These are phyloP conservation scores for Colletotrichum somersetense DNA, from an alignment of 2,329 filamentous ascomycete species.

Conservation along the genomic window DNA sequence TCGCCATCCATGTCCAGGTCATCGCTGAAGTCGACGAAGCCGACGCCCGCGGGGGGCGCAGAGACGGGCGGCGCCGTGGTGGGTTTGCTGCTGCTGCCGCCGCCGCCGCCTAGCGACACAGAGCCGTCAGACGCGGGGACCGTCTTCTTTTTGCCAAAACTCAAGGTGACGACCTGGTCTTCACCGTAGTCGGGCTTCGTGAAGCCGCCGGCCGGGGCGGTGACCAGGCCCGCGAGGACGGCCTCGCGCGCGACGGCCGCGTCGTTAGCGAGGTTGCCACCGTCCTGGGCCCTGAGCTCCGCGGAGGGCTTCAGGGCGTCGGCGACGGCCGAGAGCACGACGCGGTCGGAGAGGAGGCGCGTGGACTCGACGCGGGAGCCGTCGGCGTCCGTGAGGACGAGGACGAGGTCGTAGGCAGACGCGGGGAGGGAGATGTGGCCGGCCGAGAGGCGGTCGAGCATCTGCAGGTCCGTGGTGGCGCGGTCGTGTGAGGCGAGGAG, in stretches of 20 bases:
- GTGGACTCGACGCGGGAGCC: slow-evolving; percentile 73
- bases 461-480: slow-evolving; percentile 87
- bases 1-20: slow-evolving; percentile 69
- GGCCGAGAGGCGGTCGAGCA: slow-evolving; percentile 92
- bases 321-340: slow-evolving; percentile 78
- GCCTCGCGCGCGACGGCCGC: slow-evolving; percentile 77
- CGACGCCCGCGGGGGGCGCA: slow-evolving; percentile 67
- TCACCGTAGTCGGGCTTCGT: slow-evolving; percentile 75
- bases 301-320: slow-evolving; percentile 70
- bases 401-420: slow-evolving; percentile 84
- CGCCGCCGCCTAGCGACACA: slow-evolving; percentile 52
- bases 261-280: slow-evolving; percentile 62
- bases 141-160: slow-evolving; percentile 55
- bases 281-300: slow-evolving; percentile 76
- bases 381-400: slow-evolving; percentile 85
- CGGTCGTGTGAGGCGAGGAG: slow-evolving; percentile 82
- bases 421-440: slow-evolving; percentile 83
- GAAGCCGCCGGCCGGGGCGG: slow-evolving; percentile 72
- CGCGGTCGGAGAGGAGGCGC: slow-evolving; percentile 74
- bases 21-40: slow-evolving; percentile 76
- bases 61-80: slow-evolving; percentile 56
- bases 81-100: slow-evolving; percentile 50
- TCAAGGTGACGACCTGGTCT: slow-evolving; percentile 68
- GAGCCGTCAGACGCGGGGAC: slow-evolving; percentile 43
- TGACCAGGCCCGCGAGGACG: slow-evolving; percentile 84